A percentile compares a stretch with the other conserved stretches of the same genome.
Evolutionary conservation across 2,329 filamentous ascomycete genomes (phyloP).

Genomic region (Trichoderma atrobrunneum): DNA sequence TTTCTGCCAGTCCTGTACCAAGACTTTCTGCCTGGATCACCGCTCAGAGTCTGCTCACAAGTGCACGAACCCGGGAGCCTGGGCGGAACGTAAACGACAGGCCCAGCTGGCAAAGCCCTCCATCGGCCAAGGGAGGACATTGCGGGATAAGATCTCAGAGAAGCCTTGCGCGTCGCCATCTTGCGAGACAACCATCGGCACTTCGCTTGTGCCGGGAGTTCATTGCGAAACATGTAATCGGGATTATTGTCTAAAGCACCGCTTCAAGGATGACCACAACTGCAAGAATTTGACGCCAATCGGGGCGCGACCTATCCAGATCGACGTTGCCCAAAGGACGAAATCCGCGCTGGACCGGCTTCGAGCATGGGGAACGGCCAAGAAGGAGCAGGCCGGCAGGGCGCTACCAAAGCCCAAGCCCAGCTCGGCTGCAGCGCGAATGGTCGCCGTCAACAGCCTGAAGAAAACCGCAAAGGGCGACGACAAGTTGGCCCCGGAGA

Average conservation of each 20-base stretch:
- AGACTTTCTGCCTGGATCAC: constrained; percentile 91
- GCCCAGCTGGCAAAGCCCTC: constrained; percentile 53
- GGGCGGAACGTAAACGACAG: constrained; percentile 56
- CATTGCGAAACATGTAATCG: constrained; percentile 71
- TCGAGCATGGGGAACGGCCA: constrained; percentile 74
- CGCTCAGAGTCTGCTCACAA: constrained; percentile 80
- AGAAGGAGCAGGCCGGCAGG: constrained; percentile 60
- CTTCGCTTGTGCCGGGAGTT: constrained; percentile 63
- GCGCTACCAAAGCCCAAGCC: constrained; percentile 63
- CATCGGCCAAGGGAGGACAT: constrained; percentile 52
- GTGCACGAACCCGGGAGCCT: constrained; percentile 59
- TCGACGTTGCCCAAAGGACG: constrained; percentile 60
- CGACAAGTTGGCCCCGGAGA: constrained; percentile 72
- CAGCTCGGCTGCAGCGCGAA: constrained; percentile 59
- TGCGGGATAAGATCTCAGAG: constrained; percentile 55
- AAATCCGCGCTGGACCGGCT: constrained; percentile 73
- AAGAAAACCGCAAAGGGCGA: constrained; percentile 92
- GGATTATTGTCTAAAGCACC: constrained; percentile 75
- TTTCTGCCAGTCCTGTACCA: constrained; percentile 81
- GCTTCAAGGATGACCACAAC: constrained; percentile 76
- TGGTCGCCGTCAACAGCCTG: constrained; percentile 70
- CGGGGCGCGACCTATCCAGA: constrained; percentile 46
- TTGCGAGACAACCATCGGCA: constrained; percentile 72
- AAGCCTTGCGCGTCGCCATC: constrained; percentile 64
- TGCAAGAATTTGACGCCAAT: constrained; percentile 71